phyloP scores from a whole-genome alignment of 1,139 yeast genomes.

The Candida glucosophila region DNA sequence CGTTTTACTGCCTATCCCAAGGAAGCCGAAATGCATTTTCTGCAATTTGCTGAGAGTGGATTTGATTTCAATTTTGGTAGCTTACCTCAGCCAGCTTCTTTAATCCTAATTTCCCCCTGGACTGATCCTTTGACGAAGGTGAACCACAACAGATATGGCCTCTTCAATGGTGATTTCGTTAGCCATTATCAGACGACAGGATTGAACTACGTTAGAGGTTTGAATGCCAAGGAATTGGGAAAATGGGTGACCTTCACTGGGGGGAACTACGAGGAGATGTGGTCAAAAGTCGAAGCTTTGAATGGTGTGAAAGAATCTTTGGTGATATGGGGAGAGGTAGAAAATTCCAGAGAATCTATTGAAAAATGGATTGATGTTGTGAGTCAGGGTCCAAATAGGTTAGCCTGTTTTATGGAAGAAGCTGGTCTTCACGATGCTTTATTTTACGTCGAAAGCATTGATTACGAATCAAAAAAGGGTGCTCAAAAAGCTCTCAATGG shows the following conservation, averaged over 20 bases:
- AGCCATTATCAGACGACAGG: conserved; percentile 3
- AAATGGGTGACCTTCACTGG: conserved; percentile 20
- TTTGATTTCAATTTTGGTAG: conserved; percentile 11
- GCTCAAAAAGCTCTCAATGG: conserved; percentile 17
- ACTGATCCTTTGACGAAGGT: conserved; percentile 19
- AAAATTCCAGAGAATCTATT: conserved; percentile 23
- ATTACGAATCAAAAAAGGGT: conserved; percentile 16
- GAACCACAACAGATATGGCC: conserved; percentile 18
- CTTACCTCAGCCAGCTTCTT: conserved; percentile 21
- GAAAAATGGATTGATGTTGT: conserved; percentile 13
- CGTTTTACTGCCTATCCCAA: conserved; percentile 27
- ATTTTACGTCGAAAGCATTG: conserved; percentile 22
- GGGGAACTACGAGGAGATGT: conserved; percentile 15
- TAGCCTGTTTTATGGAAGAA: conserved; percentile 16
- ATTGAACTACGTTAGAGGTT: conserved; percentile 5
- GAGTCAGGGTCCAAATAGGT: conserved; percentile 12
- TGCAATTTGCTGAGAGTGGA: conserved; percentile 10
- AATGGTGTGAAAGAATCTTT: conserved; percentile 17
- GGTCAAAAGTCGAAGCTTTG: conserved; percentile 23
- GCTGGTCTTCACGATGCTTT: conserved; percentile 25
- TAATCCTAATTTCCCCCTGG: conserved; percentile 38
- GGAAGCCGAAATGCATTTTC: conserved; percentile 15
- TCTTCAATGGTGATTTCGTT: conserved; percentile 9
- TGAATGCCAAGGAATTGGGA: too few species aligned
- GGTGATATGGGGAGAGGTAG: conserved; percentile 30